Evolutionary conservation across 495 filamentous ascomycete species (phyloP), one percentile per base, ranked within the genome.

Genomic region (Xylaria flabelliformis): DNA sequence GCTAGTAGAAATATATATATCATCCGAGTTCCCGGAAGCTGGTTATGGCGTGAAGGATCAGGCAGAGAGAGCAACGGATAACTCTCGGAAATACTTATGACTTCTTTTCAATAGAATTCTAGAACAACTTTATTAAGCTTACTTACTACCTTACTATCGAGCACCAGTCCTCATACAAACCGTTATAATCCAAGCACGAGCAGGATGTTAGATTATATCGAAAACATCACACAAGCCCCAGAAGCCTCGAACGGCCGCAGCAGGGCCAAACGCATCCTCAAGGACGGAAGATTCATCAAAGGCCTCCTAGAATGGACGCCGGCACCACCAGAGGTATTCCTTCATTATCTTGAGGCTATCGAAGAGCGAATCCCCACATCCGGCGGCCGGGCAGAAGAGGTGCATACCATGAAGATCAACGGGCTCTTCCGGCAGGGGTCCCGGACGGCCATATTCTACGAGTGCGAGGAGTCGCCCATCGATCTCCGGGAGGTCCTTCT

Each of bases 231-330:
- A 29, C 36, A 42, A 13, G n/a, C 17, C 26, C 61, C 36, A 12
- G 61, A 64, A n/a, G 61, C 39, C 0, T 39, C 61, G 1, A 64
- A 64, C 39, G 61, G 61, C 4, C 61, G 61, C 36, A 64, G 61
- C 61, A 64, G 61, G 2, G 61, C n/a, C 36, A 42, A 44, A 21
- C 39, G 61, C 8, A 19, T 44, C n/a, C 36, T 44, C 4, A 64
- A 64, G 21, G 61, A 39, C 61, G 61, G 58, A 19, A 10, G 26
- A 8, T 64, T 0, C 39, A 64, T 17, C 17, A 29, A 12, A 7
- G 61, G 61, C 0, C n/a, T 64, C 39, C 29, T 64, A 5, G 61
- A 64, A 36, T 64, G 61, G 61, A 64, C 61, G 2, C 24, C 61
- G 0, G 12, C 26, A 7, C 19, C 61, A 3, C n/a, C 61, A 15